Conservation (phyloP, 2,329 filamentous ascomycete species). For the Hymenoscyphus fraxineus region DNA sequence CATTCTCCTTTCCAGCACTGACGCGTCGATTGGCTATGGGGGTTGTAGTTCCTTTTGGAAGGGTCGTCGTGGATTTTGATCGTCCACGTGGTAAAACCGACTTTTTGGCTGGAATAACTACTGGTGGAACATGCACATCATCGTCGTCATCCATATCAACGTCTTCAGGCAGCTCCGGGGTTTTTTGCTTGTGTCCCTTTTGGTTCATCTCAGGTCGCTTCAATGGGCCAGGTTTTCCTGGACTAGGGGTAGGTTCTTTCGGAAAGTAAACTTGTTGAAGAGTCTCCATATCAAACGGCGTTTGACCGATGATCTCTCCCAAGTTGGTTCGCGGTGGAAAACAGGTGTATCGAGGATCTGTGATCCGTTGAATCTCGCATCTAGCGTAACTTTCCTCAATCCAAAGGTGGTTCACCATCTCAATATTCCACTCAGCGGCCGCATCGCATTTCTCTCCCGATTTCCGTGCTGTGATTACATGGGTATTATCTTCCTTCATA, state of each 20-base stretch:
- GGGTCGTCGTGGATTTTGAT: constrained; percentile 10
- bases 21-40: constrained; percentile 49
- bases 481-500: constrained; percentile 92
- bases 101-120: constrained; percentile 23
- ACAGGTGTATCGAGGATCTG: constrained; percentile 72
- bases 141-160: constrained; percentile 13
- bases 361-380: constrained; percentile 70
- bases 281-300: constrained; percentile 63
- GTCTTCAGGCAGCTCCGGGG: constrained; percentile 13
- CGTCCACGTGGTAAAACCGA: constrained; percentile 5
- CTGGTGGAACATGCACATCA: constrained; percentile 30
- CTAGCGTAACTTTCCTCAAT: constrained; percentile 95
- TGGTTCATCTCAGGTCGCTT: constrained; percentile 45
- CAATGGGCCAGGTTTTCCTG: constrained; percentile 45
- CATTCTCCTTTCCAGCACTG: constrained; percentile 73
- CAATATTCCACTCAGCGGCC: constrained; percentile 85
- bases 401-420: constrained; percentile 93
- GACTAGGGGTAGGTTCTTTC: constrained; percentile 37
- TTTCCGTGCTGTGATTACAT: constrained; percentile 86
- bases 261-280: constrained; percentile 65
- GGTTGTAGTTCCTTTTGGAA: constrained; percentile 37
- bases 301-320: constrained; percentile 88
- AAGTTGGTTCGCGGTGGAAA: constrained; percentile 90
- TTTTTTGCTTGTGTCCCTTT: constrained; percentile 35
- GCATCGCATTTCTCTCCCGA: constrained; percentile 91